Evolutionary conservation across 345 rosid genomes (phyloP).

Genomic region (Eucalyptus rudis): DNA sequence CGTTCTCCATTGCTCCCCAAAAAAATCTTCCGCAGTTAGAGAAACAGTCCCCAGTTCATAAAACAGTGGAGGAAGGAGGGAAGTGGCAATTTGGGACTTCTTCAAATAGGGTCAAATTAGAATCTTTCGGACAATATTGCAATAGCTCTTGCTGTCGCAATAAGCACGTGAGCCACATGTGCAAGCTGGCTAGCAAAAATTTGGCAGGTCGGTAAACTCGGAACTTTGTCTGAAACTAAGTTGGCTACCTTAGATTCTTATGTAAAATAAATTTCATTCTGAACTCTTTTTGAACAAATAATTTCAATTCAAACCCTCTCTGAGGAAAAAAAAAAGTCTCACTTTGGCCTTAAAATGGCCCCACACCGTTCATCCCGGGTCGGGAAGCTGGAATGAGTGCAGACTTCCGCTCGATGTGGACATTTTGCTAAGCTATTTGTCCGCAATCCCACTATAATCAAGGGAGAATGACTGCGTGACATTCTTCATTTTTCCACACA

Average conservation of each 20-base stretch:
- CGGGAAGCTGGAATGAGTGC: not conserved
- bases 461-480: not conserved
- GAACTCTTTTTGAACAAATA: not conserved
- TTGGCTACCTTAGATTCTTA: not conserved
- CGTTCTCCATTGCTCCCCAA: constrained; percentile 72
- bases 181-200: fast-evolving
- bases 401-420: not conserved
- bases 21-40: constrained; percentile 65
- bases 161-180: not conserved
- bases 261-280: not conserved
- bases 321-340: not conserved
- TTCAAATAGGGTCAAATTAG: not conserved
- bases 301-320: not conserved
- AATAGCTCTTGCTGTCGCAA: not conserved
- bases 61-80: not conserved
- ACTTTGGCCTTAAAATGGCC: not conserved
- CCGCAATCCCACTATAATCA: not conserved
- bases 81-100: not conserved
- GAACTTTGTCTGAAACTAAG: not conserved
- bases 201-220: not conserved
- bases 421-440: not conserved
- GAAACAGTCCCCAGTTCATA: not conserved
- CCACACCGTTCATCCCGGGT: not conserved
- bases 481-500: not conserved
- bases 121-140: not conserved